A percentile compares a stretch with the other conserved stretches of the same genome.
phyloP scores from a whole-genome alignment of 2,329 filamentous ascomycete genomes.

The Metarhizium guizhouense region DNA sequence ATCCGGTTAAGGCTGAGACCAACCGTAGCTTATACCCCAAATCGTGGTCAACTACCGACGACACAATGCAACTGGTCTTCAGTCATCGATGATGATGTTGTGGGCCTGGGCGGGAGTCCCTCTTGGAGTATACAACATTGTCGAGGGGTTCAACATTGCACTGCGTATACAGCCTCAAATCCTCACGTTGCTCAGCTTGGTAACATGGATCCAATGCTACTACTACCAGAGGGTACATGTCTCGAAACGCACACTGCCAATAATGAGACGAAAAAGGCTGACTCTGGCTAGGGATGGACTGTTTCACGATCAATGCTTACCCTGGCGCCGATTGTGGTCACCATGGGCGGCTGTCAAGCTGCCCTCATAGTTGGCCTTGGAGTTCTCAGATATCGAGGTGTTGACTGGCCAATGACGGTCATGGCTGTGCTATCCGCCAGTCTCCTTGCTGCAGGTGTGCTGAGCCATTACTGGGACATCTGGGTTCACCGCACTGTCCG shows the following conservation, averaged over 20 bases:
- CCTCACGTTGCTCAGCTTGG: constrained; percentile 30
- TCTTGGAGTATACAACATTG: constrained; percentile 44
- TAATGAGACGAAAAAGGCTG: constrained; percentile 1
- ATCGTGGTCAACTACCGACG: constrained; percentile 59
- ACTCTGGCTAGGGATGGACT: constrained; percentile 38
- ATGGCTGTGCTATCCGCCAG: constrained; percentile 59
- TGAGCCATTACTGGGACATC: constrained; percentile 63
- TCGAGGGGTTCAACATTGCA: constrained; percentile 31
- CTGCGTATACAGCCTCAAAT: constrained; percentile 34
- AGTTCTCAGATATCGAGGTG: constrained; percentile 29
- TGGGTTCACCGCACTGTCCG: constrained; percentile 56
- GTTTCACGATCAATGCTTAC: constrained; percentile 37
- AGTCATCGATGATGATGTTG: constrained; percentile 63
- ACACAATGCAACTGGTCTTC: constrained; percentile 56
- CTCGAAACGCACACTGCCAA: constrained; percentile 4
- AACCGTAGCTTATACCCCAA: constrained; percentile 54
- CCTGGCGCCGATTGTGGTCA: constrained; percentile 38
- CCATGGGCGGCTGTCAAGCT: constrained; percentile 52
- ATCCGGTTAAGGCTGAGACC: constrained; percentile 22
- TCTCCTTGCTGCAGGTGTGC: constrained; percentile 55
- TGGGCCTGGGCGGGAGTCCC: constrained; percentile 62
- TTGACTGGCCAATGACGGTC: constrained; percentile 53
- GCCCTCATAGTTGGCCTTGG: constrained; percentile 50
- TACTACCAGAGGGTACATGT: constrained; percentile 30
- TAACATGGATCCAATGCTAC: constrained; percentile 34